Base-by-base conservation (phyloP, 2,329 filamentous ascomycete species). In the Aspergillus flavus region DNA sequence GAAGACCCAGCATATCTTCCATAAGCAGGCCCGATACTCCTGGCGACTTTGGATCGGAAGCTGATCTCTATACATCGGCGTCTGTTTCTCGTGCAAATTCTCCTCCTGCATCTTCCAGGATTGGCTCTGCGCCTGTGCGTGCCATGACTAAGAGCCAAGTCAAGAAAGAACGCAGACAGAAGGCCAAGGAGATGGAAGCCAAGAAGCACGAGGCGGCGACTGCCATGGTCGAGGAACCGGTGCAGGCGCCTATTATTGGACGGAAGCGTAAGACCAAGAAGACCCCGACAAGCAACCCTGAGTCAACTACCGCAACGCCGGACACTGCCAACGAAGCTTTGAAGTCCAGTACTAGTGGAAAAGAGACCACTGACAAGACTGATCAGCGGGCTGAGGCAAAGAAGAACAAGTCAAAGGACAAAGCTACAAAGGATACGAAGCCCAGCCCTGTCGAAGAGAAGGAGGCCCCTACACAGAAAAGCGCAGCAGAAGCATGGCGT, bases 191-290 rank as follows among this genome's bases (percentile, higher is more conserved):
- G 46, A 76, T 75, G 1, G 80, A 82, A 62, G 73, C 75, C 14
- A 76, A 81, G 72, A 80, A 80, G 56, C 73, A 78, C 6, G 81
- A 82, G 57, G 70, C 75, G n/a, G 64, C 61, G 19, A 73, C 73
- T 10, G 36, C 71, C 5, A 61, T 72, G 4, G 72, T 76, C 10
- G 84, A 87, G 65, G 86, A 87, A 66, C 75, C 80, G 30, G 80
- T 85, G 6, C 84, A 87, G 67, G 87, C 86, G 52, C 87, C 87
- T 0, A 89, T 90, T 50, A 76, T 89, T 62, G 86, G 86, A 26
- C 80, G 87, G 48, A 89, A 89, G 76, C 87, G 88, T 71, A 89
- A 84, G 67, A 80, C 81, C 28, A 84, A 82, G 73, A 83, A 83
- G 65, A 72, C 80, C 5, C 73, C 77, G 7, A 65, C 72, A 10